Base-by-base conservation (phyloP, 208 protist species). In the Angomonas ambiguus region DNA sequence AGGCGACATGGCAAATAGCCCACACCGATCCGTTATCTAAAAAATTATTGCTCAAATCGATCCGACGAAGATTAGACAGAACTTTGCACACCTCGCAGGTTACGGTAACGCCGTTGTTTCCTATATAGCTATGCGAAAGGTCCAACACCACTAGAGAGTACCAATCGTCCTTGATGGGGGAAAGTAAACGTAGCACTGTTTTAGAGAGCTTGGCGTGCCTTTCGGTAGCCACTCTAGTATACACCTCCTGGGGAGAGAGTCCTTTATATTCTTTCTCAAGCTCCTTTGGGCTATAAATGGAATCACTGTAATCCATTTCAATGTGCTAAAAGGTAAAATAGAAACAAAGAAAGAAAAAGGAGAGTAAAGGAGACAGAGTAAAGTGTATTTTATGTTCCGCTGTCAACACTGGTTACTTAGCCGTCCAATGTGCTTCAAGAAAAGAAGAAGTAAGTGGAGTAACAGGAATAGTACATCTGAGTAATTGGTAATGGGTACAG, bases 21-120 rank as follows among this genome's bases (percentile, higher is more conserved):
- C 77, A 92, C 20, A 87, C 79, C 11, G 77, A 74, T 16, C 89
- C 71, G 68, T 95, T 95, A 25, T 25, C 76, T 11, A 95, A 49
- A 59, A 83, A 92, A 71, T 91, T 95, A 51, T 90, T 76, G 0
- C 72, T 65, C n/a, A 85, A 62, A 55, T 77, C 71, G 0, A 95
- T 58, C 24, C 63, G 71, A 33, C 49, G 49, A 0, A 95, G 69
- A 0, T 34, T 59, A 0, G 81, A 75, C 20, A 92, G 69, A 25
- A 77, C 74, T 41, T 80, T 81, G 70, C 85, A 95, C 41, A 91
- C 28, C 41, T 91, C 73, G 24, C 87, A 55, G 11, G 92, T 66
- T 0, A 79, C 62, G 5, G 69, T 31, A 6, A 82, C 60, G 10
- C 83, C 85, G 31, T 83, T 80, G 0, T 80, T 62, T 1, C 88